phyloP scores from a whole-genome alignment of 2,329 filamentous ascomycete species.

The Aureobasidium sp. region DNA sequence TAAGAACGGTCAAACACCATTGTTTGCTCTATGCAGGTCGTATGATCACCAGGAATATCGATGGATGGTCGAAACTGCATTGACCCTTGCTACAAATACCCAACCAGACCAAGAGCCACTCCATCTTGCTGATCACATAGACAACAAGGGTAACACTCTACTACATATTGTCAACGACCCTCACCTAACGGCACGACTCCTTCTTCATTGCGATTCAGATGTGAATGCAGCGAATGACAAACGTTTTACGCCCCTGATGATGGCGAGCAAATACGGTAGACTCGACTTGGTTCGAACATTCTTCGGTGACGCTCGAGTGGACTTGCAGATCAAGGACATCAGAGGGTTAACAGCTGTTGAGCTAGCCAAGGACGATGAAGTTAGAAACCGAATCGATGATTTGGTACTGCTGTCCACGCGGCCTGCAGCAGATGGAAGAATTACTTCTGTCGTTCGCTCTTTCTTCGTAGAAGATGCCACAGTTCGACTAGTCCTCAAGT shows the following conservation, averaged over 20 bases:
- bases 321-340: conserved; percentile 73
- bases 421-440: conserved; percentile 65
- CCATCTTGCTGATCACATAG: conserved; percentile 86
- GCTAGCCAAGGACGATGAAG: conserved; percentile 94
- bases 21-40: conserved; percentile 89
- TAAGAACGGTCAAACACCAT: conserved; percentile 93
- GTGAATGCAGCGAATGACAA: conserved; percentile 94
- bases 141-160: conserved; percentile 85
- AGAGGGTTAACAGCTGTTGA: conserved; percentile 90
- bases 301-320: conserved; percentile 80
- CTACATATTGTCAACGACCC: conserved; percentile 92
- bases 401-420: conserved; percentile 72
- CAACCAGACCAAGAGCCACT: conserved; percentile 74
- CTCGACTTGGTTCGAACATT: conserved; percentile 86
- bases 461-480: conserved; percentile 97
- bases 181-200: conserved; percentile 62
- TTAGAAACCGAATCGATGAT: conserved; percentile 93
- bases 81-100: conserved; percentile 62
- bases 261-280: conserved; percentile 94
- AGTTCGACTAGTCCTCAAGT: conserved; percentile 87
- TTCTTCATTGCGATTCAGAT: conserved; percentile 84
- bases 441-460: conserved; percentile 85
- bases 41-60: conserved; percentile 88
- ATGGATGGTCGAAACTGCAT: conserved; percentile 75
- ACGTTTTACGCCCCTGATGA: conserved; percentile 91